phyloP scores from a whole-genome alignment of 2,329 filamentous ascomycete genomes.

The Pseudogymnoascus sp. region DNA sequence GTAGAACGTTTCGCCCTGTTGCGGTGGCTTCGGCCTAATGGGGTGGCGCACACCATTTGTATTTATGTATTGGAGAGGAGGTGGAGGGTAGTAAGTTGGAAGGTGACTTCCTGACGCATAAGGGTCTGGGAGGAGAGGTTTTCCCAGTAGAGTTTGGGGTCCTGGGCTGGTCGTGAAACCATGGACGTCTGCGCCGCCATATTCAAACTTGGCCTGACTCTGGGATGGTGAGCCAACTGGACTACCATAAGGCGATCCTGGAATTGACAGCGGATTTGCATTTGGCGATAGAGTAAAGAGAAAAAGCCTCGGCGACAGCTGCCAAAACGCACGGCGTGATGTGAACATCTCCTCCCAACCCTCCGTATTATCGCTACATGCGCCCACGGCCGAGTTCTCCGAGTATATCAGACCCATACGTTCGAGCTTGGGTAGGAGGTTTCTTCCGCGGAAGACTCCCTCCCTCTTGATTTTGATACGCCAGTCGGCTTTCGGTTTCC shows the following conservation, averaged over 20 bases:
- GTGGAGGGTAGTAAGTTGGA: constrained; percentile 82
- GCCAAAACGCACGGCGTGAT: constrained; percentile 78
- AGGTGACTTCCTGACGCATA: constrained; percentile 78
- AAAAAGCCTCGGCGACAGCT: constrained; percentile 77
- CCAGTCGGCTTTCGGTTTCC: constrained; percentile 79
- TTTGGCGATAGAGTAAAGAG: constrained; percentile 70
- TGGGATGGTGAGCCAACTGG: constrained; percentile 43
- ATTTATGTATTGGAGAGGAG: constrained; percentile 71
- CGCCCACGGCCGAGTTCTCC: constrained; percentile 66
- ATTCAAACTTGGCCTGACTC: constrained; percentile 9
- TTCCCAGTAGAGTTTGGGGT: constrained; percentile 21
- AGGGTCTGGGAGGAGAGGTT: constrained; percentile 41
- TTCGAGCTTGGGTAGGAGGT: constrained; percentile 77
- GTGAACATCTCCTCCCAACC: constrained; percentile 78
- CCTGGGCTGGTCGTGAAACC: constrained; percentile 30
- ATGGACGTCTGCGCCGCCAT: constrained; percentile 25
- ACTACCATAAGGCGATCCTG: constrained; percentile 44
- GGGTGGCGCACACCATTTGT: constrained; percentile 78
- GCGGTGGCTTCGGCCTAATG: constrained; percentile 75
- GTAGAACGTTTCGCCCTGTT: constrained; percentile 88
- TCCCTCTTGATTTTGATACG: constrained; percentile 74
- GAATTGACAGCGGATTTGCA: constrained; percentile 28
- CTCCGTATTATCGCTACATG: constrained; percentile 48
- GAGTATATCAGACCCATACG: constrained; percentile 80
- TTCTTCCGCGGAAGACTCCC: constrained; percentile 72